Percentiles rank a stretch among this genome's conserved stretches.
These are phyloP conservation scores for Aureobasidium subglaciale DNA, from an alignment of 2,329 filamentous ascomycete genomes.

Conservation along the genomic window DNA sequence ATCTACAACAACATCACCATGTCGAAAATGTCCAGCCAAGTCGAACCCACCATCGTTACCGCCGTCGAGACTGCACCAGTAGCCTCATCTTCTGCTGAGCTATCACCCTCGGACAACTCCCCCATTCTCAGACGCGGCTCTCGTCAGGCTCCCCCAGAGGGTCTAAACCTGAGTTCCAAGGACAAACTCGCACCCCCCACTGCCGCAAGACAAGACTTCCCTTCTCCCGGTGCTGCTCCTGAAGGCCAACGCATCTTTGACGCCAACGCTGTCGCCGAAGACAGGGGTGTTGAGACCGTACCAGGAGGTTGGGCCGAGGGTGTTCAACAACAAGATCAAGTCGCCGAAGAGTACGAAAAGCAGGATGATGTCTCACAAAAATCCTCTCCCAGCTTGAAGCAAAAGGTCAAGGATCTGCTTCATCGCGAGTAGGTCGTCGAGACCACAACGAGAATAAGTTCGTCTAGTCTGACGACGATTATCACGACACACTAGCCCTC, in stretches of 20 bases:
- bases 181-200: neutral
- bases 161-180: neutral
- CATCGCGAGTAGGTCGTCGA: neutral
- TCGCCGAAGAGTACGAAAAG: conserved; percentile 6
- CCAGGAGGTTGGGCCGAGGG: conserved; percentile 6
- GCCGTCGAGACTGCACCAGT: neutral
- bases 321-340: neutral
- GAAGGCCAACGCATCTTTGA: conserved; percentile 15
- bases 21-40: conserved; percentile 9
- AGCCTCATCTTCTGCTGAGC: neutral
- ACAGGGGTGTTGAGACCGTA: conserved; percentile 11
- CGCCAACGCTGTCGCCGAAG: conserved; percentile 12
- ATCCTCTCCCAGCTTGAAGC: neutral
- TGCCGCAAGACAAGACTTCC: conserved; percentile 5
- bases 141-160: neutral
- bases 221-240: conserved; percentile 13
- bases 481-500: neutral
- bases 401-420: conserved; percentile 13
- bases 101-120: neutral
- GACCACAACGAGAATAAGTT: neutral
- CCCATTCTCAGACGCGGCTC: neutral
- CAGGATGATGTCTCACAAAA: conserved; percentile 1
- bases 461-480: too few species aligned
- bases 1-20: neutral
- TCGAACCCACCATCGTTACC: conserved; percentile 4